Base-by-base conservation (phyloP, 805 yeast species). In the Lipomyces starkeyi region DNA sequence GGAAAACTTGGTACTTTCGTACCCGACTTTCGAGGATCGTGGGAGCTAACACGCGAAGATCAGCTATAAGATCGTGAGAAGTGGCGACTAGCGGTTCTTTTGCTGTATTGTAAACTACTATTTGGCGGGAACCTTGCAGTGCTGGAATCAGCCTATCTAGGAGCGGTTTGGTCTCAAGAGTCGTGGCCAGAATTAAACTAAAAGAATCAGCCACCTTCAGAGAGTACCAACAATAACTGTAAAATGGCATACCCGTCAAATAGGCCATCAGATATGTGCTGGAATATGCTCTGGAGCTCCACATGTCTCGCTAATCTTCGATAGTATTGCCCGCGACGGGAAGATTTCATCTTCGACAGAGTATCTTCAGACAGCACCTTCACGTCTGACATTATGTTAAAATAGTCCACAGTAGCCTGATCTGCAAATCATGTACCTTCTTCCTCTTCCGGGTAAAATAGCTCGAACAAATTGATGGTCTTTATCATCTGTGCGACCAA, bases 1-100 rank as follows among this genome's bases (percentile, higher is more conserved):
- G 91, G 35, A 94, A 87, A 2, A 98, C 92, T 81, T 95, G 99
- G 77, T 90, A 93, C 61, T 88, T 88, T 71, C 98, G 85, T 13
- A 90, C 95, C 70, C 91, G 83, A 0, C 96, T 86, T 78, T 93
- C 97, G 70, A 85, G 83, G 27, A 94, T 86, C 17, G 91, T 86
- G 4, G 98, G 97, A 0, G 95, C 94, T 73, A 95, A 81, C 9
- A 91, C 85, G 58, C 92, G 83, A 68, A 86, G 83, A 74, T 93
- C 96, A 13, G 69, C 65, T 64, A 86, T 82, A 57, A 93, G 81
- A n/a, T 80, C 82, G 71, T 90, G 89, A 69, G 91, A 92, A 2
- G 91, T 82, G 66, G 89, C 91, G 63, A 93, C 84, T 55, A 95
- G 81, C 2, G 85, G 80, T 78, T 95, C 98, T 78, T 93, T 93